Evolutionary conservation across 495 filamentous ascomycete genomes (phyloP), one percentile per base, ranked within the genome.

Genomic region (Daldinia childiae): DNA sequence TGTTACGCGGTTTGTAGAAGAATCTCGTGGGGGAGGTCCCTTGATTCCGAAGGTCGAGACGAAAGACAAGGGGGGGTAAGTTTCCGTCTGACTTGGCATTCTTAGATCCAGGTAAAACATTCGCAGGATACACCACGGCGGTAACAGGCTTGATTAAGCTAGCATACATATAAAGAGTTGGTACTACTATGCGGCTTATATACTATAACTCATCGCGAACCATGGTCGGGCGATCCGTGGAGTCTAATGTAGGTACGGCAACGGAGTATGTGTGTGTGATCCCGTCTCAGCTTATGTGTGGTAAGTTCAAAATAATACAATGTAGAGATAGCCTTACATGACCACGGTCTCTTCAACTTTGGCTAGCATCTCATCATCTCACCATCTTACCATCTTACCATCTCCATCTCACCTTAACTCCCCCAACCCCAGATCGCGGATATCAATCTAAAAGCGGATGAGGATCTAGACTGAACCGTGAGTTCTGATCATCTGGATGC

Each of bases 401-500:
- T n/a, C n/a, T n/a, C n/a, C n/a, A n/a, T 48, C 43, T 73, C 32
- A 59, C 65, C 51, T 68, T 58, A 39, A 65, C 41, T 45, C 39
- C 38, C 17, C 62, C 51, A 55, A 69, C 71, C 66, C 62, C 71
- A 69, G 71, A 73, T 73, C 71, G 71, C 36, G 50, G 61, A 30
- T 62, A 52, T 52, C 51, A 66, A 66, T 69, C 57, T 69, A 14
- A 50, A 58, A 69, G 58, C 62, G 71, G 57, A 51, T 26, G 41
- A 41, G 62, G 71, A 73, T 73, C 66, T 66, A 9, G 65, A 63
- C 65, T 66, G 71, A 73, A 69, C 71, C 71, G 66, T 21, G 48
- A 62, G 57, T 21, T 41, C 29, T 41, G 43, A 66, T 45, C 38
- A 45, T 58, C 62, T 69, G 71, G 71, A 48, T 63, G 52, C 30